Evolutionary conservation across 2,329 filamentous ascomycete species (phyloP).

Genomic region (Aspergillus carbonarius): DNA sequence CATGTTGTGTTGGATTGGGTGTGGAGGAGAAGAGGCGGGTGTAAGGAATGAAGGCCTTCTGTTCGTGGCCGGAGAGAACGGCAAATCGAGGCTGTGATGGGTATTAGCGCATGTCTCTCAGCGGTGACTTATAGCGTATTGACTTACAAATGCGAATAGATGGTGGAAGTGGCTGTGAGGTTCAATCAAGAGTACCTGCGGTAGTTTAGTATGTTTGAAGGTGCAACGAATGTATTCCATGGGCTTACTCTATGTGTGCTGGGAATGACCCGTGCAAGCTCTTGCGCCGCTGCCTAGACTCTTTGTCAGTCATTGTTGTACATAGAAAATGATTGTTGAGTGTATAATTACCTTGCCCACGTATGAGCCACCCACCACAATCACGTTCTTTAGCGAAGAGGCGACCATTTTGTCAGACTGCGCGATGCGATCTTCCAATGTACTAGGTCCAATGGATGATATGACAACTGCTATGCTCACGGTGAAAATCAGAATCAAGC

Average conservation of each 20-base stretch:
- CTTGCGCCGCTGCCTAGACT: slow-evolving; percentile 31
- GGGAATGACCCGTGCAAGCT: slow-evolving; percentile 35
- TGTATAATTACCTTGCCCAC: slow-evolving; percentile 29
- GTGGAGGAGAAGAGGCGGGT: slow-evolving; percentile 29
- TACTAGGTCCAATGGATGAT: background rate
- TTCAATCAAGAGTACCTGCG: slow-evolving; percentile 33
- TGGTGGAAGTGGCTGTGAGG: slow-evolving; percentile 39
- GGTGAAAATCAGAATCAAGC: background rate
- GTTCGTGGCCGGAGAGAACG: slow-evolving; percentile 35
- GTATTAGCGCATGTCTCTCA: background rate
- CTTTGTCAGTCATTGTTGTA: slow-evolving; percentile 6
- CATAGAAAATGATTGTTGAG: too few relatives aligned
- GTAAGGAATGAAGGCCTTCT: slow-evolving; percentile 40
- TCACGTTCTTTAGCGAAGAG: slow-evolving; percentile 34
- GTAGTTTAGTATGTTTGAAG: background rate
- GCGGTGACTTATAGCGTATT: background rate
- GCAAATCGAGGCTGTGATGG: slow-evolving; percentile 33
- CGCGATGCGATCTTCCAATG: background rate
- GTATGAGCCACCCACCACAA: slow-evolving; percentile 39
- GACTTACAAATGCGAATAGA: slow-evolving; percentile 35
- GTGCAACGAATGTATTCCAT: background rate
- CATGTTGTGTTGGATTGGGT: slow-evolving; percentile 24
- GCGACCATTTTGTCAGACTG: slow-evolving; percentile 22
- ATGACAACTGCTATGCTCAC: background rate
- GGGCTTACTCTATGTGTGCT: slow-evolving; percentile 33